Evolutionary conservation across 1,284 basidiomycete genomes (phyloP).

Genomic region (Heterobasidion parviporum): DNA sequence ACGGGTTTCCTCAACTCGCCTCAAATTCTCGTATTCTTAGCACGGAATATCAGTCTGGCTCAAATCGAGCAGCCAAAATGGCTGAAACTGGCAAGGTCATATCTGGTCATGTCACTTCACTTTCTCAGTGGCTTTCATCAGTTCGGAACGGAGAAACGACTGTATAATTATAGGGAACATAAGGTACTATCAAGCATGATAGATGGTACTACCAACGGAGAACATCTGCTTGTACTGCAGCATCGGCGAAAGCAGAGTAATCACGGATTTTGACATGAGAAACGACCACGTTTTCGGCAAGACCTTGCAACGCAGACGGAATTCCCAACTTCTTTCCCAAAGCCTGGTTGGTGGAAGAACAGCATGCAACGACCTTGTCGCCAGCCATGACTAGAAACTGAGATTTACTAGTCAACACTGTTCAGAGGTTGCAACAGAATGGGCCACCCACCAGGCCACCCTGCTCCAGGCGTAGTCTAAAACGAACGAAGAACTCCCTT

Average conservation of each 20-base stretch:
- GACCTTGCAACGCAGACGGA: constrained; percentile 22
- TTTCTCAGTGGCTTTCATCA: no score
- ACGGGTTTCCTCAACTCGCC: not conserved
- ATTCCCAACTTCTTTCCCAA: constrained; percentile 33
- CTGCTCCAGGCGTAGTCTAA: constrained; percentile 34
- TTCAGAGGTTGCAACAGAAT: no score
- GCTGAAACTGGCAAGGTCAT: no score
- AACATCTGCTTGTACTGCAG: constrained; percentile 9
- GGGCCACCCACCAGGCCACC: constrained; percentile 39
- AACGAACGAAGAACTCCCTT: constrained; percentile 32
- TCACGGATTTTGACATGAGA: constrained; percentile 26
- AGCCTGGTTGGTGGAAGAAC: constrained; percentile 35
- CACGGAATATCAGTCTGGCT: no score
- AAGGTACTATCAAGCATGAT: no score
- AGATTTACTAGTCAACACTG: constrained; percentile 3
- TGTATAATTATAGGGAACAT: no score
- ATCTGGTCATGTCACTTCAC: no score
- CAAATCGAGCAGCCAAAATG: no score
- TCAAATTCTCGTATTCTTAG: no score
- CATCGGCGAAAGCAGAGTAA: constrained; percentile 22
- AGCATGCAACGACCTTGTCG: constrained; percentile 40
- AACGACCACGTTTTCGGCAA: constrained; percentile 24
- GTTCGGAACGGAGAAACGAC: no score
- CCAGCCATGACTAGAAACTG: constrained; percentile 48
- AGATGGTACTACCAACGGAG: constrained; percentile 8